phyloP scores from a whole-genome alignment of 768 basidiomycete species.

The Suillus ampliporus region DNA sequence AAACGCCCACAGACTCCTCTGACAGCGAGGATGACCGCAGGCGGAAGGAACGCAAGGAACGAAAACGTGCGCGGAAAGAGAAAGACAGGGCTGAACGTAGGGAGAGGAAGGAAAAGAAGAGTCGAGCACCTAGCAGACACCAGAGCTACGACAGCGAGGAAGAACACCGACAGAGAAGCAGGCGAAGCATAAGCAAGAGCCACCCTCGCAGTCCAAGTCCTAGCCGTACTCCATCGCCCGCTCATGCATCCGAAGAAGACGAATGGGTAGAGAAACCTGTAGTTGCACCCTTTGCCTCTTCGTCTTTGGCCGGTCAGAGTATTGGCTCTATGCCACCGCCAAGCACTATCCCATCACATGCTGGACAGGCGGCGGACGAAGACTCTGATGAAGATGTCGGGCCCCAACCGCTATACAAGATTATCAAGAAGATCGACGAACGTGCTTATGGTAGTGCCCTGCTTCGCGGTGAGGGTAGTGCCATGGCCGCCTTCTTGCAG shows the following conservation, averaged over 20 bases:
- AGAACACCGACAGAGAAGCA: constrained; percentile 43
- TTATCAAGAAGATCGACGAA: constrained; percentile 68
- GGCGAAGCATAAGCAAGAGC: constrained; percentile 39
- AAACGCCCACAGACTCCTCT: constrained; percentile 47
- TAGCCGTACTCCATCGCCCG: constrained; percentile 37
- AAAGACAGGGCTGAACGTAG: constrained; percentile 50
- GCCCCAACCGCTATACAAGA: constrained; percentile 66
- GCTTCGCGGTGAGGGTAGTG: constrained; percentile 93
- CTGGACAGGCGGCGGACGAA: constrained; percentile 35
- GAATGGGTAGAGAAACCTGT: constrained; percentile 72
- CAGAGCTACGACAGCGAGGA: constrained; percentile 42
- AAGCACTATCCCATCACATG: constrained; percentile 21
- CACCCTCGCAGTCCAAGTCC: constrained; percentile 40
- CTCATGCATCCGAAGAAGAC: constrained; percentile 47
- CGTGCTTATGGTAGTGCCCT: constrained; percentile 90
- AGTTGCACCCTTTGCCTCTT: constrained; percentile 32
- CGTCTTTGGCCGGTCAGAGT: constrained; percentile 19
- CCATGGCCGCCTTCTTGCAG: constrained; percentile 96
- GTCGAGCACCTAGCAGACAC: constrained; percentile 36
- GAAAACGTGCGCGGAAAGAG: constrained; percentile 57
- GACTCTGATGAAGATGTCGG: constrained; percentile 77
- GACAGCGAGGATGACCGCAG: constrained; percentile 64
- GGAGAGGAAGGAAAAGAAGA: constrained; percentile 43
- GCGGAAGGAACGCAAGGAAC: constrained; percentile 63
- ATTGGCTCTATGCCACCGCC: constrained; percentile 32